phyloP scores from a whole-genome alignment of 805 yeast genomes.

The Debaryomyces tyrocola region DNA sequence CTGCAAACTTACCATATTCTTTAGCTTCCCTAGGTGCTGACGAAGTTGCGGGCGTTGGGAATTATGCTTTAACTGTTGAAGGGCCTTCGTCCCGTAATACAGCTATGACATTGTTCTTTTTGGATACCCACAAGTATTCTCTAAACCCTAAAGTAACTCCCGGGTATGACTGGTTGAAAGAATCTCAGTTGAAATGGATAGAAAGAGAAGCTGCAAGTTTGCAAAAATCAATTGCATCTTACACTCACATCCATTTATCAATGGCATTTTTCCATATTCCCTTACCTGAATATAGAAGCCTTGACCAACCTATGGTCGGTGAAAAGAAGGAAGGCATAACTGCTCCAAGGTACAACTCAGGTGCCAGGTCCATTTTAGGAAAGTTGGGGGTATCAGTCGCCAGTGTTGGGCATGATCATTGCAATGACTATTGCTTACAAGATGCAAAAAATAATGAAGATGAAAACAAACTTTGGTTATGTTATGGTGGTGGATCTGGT shows the following conservation, averaged over 20 bases:
- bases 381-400: constrained; percentile 72
- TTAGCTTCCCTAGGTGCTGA: constrained; percentile 62
- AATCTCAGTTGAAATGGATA: constrained; percentile 62
- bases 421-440: constrained; percentile 83
- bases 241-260: constrained; percentile 50
- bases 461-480: constrained; percentile 64
- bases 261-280: constrained; percentile 97
- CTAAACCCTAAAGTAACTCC: constrained; percentile 62
- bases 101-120: constrained; percentile 63
- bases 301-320: constrained; percentile 56
- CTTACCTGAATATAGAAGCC: constrained; percentile 72
- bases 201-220: constrained; percentile 29
- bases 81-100: constrained; percentile 37
- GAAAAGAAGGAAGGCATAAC: constrained; percentile 68
- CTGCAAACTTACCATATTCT: constrained; percentile 65
- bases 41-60: constrained; percentile 79
- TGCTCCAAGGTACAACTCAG: constrained; percentile 72
- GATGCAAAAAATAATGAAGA: constrained; percentile 38
- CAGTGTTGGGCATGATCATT: constrained; percentile 93
- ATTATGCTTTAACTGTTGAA: constrained; percentile 59
- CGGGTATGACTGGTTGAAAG: constrained; percentile 87
- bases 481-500: constrained; percentile 93
- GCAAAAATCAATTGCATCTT: constrained; percentile 26
- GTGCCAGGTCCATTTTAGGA: constrained; percentile 58
- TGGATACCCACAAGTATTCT: constrained; percentile 83